A percentile compares a stretch with the other conserved stretches of the same genome.
Evolutionary conservation across 306 rosid species (phyloP).

Genomic region (Cucurbita pepo): DNA sequence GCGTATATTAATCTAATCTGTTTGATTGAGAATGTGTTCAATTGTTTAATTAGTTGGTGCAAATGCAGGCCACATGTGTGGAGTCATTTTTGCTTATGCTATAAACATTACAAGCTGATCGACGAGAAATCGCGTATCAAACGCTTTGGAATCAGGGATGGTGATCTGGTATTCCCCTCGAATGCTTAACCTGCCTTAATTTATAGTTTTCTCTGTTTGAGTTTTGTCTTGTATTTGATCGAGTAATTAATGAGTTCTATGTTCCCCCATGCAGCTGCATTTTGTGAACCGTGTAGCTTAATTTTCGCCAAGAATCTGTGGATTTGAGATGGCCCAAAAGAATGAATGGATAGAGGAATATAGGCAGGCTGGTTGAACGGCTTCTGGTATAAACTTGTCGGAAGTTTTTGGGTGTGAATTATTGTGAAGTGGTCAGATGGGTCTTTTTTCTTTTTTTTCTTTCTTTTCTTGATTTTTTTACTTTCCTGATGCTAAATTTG

Average conservation of each 20-base stretch:
- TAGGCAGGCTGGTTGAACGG: background rate
- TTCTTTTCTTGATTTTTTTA: background rate
- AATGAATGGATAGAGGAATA: background rate
- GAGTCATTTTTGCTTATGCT: slow-evolving; percentile 40
- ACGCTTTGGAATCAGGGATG: slow-evolving; percentile 24
- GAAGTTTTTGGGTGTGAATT: background rate
- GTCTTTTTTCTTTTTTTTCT: background rate
- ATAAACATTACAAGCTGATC: slow-evolving; percentile 19
- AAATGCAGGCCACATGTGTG: slow-evolving; percentile 34
- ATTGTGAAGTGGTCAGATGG: background rate
- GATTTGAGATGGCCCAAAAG: background rate
- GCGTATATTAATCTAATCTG: background rate
- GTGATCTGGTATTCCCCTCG: slow-evolving; percentile 23
- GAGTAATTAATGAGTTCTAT: background rate
- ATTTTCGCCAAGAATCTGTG: background rate
- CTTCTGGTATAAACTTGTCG: background rate
- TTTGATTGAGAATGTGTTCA: background rate
- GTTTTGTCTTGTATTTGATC: background rate
- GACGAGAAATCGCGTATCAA: slow-evolving; percentile 21
- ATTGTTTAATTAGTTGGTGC: background rate
- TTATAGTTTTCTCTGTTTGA: background rate
- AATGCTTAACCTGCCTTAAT: background rate
- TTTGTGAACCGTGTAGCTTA: slow-evolving; percentile 19
- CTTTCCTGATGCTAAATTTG: background rate
- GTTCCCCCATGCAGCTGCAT: slow-evolving; percentile 13